phyloP scores from a whole-genome alignment of 805 yeast genomes.

The Myxozyma monticola region DNA sequence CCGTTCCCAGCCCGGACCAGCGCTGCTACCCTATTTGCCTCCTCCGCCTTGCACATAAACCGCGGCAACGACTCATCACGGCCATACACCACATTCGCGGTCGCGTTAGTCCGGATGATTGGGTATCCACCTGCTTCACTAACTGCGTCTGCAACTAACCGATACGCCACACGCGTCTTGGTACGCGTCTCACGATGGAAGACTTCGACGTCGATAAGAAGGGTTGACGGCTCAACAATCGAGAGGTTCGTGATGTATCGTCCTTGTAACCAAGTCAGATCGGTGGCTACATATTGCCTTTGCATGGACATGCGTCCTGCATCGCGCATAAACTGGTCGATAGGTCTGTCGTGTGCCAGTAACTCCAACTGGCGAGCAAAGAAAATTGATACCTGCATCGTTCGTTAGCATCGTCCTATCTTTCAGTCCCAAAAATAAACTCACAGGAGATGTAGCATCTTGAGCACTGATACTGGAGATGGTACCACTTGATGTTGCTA shows the following conservation, averaged over 20 bases:
- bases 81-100: background rate
- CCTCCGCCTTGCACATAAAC: background rate
- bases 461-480: too few relatives aligned
- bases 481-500: too few relatives aligned
- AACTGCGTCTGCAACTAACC: too few relatives aligned
- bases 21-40: too few relatives aligned
- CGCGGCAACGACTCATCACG: conserved; percentile 1
- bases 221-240: background rate
- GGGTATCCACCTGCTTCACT: background rate
- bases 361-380: background rate
- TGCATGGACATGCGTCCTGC: conserved; percentile 1
- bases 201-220: conserved; percentile 5
- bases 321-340: background rate
- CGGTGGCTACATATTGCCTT: background rate
- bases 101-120: background rate
- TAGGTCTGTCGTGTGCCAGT: background rate
- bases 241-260: conserved; percentile 12
- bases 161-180: too few relatives aligned
- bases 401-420: background rate
- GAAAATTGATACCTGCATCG: conserved; percentile 5
- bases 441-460: too few relatives aligned
- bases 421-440: too few relatives aligned
- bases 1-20: too few relatives aligned
- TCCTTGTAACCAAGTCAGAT: conserved; percentile 7
- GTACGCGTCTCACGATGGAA: conserved; percentile 5